These are phyloP conservation scores for Gyrodon lividus DNA, from an alignment of 768 basidiomycete genomes.

Conservation along the genomic window DNA sequence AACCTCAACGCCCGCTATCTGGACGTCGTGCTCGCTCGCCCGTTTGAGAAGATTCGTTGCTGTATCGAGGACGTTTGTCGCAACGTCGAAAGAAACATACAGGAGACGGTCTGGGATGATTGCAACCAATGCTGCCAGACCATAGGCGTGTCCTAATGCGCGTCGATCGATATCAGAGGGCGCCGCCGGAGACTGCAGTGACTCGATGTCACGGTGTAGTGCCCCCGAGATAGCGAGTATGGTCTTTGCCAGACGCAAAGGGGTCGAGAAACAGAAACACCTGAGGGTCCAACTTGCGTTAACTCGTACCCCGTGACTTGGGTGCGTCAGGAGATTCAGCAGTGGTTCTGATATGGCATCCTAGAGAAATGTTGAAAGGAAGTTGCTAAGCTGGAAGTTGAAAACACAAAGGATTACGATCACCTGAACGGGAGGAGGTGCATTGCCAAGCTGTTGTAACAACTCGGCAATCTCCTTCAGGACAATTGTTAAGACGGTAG, in stretches of 20 bases:
- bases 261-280: constrained; percentile 89
- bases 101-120: constrained; percentile 84
- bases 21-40: constrained; percentile 87
- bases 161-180: constrained; percentile 69
- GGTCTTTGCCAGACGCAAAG: constrained; percentile 77
- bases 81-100: constrained; percentile 93
- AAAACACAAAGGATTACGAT: constrained; percentile 8
- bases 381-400: not conserved
- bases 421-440: constrained; percentile 85
- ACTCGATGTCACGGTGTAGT: constrained; percentile 77
- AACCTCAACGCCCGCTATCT: constrained; percentile 77
- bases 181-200: constrained; percentile 69
- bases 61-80: constrained; percentile 87
- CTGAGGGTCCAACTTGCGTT: constrained; percentile 85
- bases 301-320: constrained; percentile 83
- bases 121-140: constrained; percentile 82
- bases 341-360: constrained; percentile 86
- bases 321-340: constrained; percentile 81
- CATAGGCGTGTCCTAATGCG: constrained; percentile 85
- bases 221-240: constrained; percentile 77
- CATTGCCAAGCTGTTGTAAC: constrained; percentile 87
- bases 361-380: constrained; percentile 32
- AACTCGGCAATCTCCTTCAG: constrained; percentile 84
- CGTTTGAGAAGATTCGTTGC: constrained; percentile 88
- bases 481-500: constrained; percentile 67